Evolutionary conservation across 2,329 filamentous ascomycete species (phyloP).

Genomic region (Diplodia seriata): DNA sequence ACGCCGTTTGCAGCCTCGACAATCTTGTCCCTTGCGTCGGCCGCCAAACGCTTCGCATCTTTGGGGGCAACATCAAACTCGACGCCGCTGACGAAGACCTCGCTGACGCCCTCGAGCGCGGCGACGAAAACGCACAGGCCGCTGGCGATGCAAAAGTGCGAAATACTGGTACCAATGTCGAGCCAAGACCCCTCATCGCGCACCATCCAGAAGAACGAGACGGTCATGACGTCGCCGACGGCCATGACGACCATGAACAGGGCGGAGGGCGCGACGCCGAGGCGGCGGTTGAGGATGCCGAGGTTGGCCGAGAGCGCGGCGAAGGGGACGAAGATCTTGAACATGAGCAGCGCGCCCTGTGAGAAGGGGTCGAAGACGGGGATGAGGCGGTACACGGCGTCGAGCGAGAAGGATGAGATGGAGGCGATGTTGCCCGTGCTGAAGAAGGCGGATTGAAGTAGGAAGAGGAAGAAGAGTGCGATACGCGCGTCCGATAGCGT

Average conservation of each 20-base stretch:
- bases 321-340: slow-evolving; percentile 94
- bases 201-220: slow-evolving; percentile 98
- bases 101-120: slow-evolving; percentile 82
- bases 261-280: slow-evolving; percentile 85
- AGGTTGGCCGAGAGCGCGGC: slow-evolving; percentile 90
- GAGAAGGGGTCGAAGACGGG: slow-evolving; percentile 94
- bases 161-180: slow-evolving; percentile 96
- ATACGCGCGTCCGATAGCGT: slow-evolving; percentile 84
- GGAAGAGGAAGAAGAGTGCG: slow-evolving; percentile 91
- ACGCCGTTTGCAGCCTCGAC: not conserved
- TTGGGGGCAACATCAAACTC: slow-evolving; percentile 60
- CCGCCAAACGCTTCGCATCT: not conserved
- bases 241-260: slow-evolving; percentile 93
- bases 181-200: slow-evolving; percentile 96
- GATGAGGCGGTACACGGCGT: slow-evolving; percentile 84
- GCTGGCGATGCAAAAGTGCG: slow-evolving; percentile 92
- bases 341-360: slow-evolving; percentile 82
- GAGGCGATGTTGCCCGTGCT: slow-evolving; percentile 96
- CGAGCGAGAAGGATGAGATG: slow-evolving; percentile 89
- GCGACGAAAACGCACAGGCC: slow-evolving; percentile 90
- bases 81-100: slow-evolving; percentile 80
- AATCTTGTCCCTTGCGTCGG: not conserved
- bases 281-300: slow-evolving; percentile 84
- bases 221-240: slow-evolving; percentile 85
- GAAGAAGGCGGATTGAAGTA: slow-evolving; percentile 96